A percentile compares a stretch with the other conserved stretches of the same genome.
Evolutionary conservation across 2,329 filamentous ascomycete species (phyloP).

Genomic region (Plectosphaerella sp.): DNA sequence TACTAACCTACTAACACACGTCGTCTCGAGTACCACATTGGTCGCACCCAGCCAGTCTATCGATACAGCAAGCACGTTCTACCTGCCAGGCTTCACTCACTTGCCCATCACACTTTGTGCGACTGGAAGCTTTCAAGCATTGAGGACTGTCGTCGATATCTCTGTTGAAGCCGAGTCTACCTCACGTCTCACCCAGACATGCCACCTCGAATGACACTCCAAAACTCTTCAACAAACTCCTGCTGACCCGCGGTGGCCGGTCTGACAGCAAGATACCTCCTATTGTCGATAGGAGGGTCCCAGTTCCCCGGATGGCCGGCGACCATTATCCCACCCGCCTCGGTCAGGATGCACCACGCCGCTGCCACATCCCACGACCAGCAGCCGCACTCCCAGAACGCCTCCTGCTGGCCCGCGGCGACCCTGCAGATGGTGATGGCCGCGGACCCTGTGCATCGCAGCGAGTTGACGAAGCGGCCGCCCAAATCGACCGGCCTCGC

Average conservation of each 20-base stretch:
- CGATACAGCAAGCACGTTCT: too few relatives aligned
- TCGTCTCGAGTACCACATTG: too few relatives aligned
- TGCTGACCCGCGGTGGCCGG: slow-evolving; percentile 56
- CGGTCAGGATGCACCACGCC: slow-evolving; percentile 70
- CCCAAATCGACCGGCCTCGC: slow-evolving; percentile 51
- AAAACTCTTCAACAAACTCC: slow-evolving; percentile 61
- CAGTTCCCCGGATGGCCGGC: slow-evolving; percentile 71
- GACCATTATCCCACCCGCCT: slow-evolving; percentile 70
- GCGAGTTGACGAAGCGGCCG: slow-evolving; percentile 71
- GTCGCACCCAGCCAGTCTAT: too few relatives aligned
- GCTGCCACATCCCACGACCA: slow-evolving; percentile 86
- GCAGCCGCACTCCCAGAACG: slow-evolving; percentile 80
- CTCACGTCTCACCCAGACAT: background rate
- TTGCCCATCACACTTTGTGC: too few relatives aligned
- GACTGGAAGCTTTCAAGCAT: too few relatives aligned
- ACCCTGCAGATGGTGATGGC: slow-evolving; percentile 72
- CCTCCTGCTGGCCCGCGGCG: slow-evolving; percentile 65
- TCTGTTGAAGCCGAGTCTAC: too few relatives aligned
- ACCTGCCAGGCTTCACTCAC: too few relatives aligned
- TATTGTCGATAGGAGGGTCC: slow-evolving; percentile 53
- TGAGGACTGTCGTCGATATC: too few relatives aligned
- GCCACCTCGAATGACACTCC: slow-evolving; percentile 41
- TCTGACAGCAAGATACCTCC: slow-evolving; percentile 59
- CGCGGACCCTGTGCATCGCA: slow-evolving; percentile 66
- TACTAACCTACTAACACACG: too few relatives aligned